Conservation (phyloP, 331 rosid species). For the Ulmus americana region DNA sequence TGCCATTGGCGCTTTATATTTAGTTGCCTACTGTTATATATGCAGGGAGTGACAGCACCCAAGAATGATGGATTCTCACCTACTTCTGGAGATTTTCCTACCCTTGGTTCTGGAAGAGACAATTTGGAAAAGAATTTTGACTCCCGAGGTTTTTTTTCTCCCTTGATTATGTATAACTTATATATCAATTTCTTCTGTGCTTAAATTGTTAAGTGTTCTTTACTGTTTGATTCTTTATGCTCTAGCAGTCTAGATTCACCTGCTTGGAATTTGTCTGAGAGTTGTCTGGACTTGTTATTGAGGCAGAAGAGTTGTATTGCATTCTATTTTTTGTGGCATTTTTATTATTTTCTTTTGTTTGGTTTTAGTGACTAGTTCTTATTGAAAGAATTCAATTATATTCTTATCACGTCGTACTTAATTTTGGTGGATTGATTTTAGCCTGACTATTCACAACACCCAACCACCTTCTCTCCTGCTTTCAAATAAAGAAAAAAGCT, state of each 20-base stretch:
- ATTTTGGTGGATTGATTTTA: slow-evolving; percentile 10
- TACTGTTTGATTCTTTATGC: not conserved
- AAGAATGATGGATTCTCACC: slow-evolving; percentile 70
- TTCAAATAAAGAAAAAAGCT: not conserved
- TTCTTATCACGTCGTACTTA: slow-evolving; percentile 1
- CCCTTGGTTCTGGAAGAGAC: slow-evolving; percentile 88
- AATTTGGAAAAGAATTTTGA: slow-evolving; percentile 49
- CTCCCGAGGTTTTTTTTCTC: slow-evolving; percentile 38
- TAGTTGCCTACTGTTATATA: not conserved
- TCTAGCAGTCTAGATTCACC: not conserved
- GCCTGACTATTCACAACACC: not conserved
- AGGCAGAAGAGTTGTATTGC: not conserved
- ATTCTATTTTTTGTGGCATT: not conserved
- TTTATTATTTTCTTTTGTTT: too few species aligned
- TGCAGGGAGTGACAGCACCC: slow-evolving; percentile 53
- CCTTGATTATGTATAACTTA: not conserved
- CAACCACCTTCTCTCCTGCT: not conserved
- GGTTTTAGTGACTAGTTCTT: not conserved
- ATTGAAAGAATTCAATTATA: slow-evolving; percentile 9
- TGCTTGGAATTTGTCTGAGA: not conserved
- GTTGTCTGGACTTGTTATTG: not conserved
- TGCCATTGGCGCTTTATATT: slow-evolving; percentile 7
- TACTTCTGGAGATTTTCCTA: slow-evolving; percentile 84
- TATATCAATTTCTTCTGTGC: not conserved
- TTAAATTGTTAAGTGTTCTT: not conserved